phyloP scores from a whole-genome alignment of 2,329 filamentous ascomycete genomes.

The Cercospora nicotianae region DNA sequence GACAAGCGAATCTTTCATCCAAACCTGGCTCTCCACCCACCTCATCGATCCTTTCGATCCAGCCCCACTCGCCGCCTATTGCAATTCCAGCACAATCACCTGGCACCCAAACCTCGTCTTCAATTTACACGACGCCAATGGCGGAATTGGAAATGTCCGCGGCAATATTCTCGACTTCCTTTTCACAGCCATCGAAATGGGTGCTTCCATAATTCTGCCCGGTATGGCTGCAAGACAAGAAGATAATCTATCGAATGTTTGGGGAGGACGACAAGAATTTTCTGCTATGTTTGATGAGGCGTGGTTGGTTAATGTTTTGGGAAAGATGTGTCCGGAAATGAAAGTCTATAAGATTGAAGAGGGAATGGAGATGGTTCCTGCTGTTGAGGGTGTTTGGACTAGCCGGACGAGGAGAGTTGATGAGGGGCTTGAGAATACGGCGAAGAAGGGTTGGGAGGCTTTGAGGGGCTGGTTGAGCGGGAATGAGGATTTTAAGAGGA shows the following conservation, averaged over 20 bases:
- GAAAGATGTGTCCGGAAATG: slow-evolving; percentile 32
- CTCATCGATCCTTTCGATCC: slow-evolving; percentile 30
- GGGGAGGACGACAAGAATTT: slow-evolving; percentile 29
- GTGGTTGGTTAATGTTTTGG: slow-evolving; percentile 31
- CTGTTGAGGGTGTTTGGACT: slow-evolving; percentile 29
- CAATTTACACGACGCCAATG: slow-evolving; percentile 47
- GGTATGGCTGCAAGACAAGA: slow-evolving; percentile 24
- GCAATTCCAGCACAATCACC: slow-evolving; percentile 36
- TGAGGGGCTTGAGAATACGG: slow-evolving; percentile 21
- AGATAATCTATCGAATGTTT: slow-evolving; percentile 27
- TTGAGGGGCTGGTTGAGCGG: slow-evolving; percentile 30
- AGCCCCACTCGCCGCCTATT: slow-evolving; percentile 33
- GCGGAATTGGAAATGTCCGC: slow-evolving; percentile 42
- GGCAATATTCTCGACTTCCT: slow-evolving; percentile 21
- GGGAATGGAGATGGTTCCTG: slow-evolving; percentile 17
- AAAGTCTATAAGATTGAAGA: slow-evolving; percentile 27
- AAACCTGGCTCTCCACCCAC: slow-evolving; percentile 31
- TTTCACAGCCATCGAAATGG: slow-evolving; percentile 36
- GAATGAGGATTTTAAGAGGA: slow-evolving; percentile 11
- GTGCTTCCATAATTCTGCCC: slow-evolving; percentile 41
- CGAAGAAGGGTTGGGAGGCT: slow-evolving; percentile 20
- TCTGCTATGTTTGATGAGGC: slow-evolving; percentile 34
- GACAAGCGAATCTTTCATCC: slow-evolving; percentile 25
- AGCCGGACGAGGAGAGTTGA: slow-evolving; percentile 32
- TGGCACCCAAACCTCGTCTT: slow-evolving; percentile 49